Base-by-base conservation (phyloP, 257 asterid species). In the Capsicum baccatum region DNA sequence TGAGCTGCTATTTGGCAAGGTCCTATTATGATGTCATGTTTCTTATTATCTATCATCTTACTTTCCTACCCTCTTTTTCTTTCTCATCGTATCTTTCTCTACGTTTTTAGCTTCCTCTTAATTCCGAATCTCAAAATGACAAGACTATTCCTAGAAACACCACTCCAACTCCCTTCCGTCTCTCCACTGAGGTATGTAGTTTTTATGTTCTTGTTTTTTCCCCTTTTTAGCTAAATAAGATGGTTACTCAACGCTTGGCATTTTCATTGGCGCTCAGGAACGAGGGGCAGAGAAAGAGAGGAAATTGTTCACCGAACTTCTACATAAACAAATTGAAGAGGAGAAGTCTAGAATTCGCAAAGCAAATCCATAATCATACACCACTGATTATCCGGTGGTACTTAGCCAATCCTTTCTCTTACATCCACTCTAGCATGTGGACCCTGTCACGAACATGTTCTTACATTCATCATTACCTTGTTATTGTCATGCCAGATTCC, bases 371-470 rank as follows among this genome's bases (percentile, higher is more conserved):
- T 97, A 97, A 90, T 98, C 99, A 79, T 97, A 97, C 86, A 97
- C 99, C 83, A 97, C 98, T 83, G 99, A 97, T 71, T 97, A 90
- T 85, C 99, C 99, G 17, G 96, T 93, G 94, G 99, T 93, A 91
- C 64, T 11, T 39, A 7, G 17, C 79, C 57, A 48, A 17, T 37
- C 59, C 48, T n/a, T 55, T 52, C n/a, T n/a, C 21, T 39, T 47
- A 37, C 10, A 52, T 73, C 59, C 60, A 37, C 48, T 80, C 13
- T 70, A 47, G 83, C 35, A 6, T 19, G 5, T 11, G 11, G 0
- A 19, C 0, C 17, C 15, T 13, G 17, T 37, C 67, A 11, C 10
- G 47, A 55, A 12, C 59, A n/a, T 50, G 9, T 47, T 48, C 17
- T 37, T 60, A 54, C 68, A 16, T 70, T 84, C 47, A 84, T 26